Conservation (phyloP, 2,329 filamentous ascomycete species). For the Aspergillus unguis region DNA sequence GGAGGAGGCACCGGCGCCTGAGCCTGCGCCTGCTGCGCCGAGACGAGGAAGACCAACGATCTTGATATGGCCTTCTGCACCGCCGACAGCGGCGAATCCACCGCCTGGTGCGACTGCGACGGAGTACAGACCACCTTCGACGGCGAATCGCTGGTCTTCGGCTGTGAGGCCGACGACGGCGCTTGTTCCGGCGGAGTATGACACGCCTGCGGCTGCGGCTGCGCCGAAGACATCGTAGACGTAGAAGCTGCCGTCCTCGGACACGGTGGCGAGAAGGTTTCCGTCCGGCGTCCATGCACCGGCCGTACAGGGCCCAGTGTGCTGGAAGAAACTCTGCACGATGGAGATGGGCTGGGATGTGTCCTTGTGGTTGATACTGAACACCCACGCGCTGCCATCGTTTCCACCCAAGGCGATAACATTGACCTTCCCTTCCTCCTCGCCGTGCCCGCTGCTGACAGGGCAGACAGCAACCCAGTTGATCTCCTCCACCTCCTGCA, state of each 20-base stretch:
- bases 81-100: slow-evolving; percentile 77
- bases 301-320: slow-evolving; percentile 80
- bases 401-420: slow-evolving; percentile 81
- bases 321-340: slow-evolving; percentile 86
- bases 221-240: slow-evolving; percentile 90
- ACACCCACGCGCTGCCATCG: slow-evolving; percentile 94
- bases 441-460: slow-evolving; percentile 41
- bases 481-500: slow-evolving; percentile 89
- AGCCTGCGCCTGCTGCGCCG: slow-evolving; percentile 28
- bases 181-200: slow-evolving; percentile 54
- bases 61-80: slow-evolving; percentile 80
- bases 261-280: slow-evolving; percentile 78
- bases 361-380: slow-evolving; percentile 71
- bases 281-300: slow-evolving; percentile 90
- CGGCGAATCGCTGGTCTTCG: slow-evolving; percentile 82
- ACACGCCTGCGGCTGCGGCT: slow-evolving; percentile 63
- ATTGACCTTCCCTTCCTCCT: slow-evolving; percentile 61
- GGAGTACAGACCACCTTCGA: slow-evolving; percentile 88
- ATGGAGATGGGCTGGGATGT: slow-evolving; percentile 66
- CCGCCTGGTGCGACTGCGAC: slow-evolving; percentile 79
- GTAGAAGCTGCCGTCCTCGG: slow-evolving; percentile 82
- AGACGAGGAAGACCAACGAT: slow-evolving; percentile 77
- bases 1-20: slow-evolving; percentile 36
- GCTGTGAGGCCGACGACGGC: slow-evolving; percentile 73
- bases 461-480: slow-evolving; percentile 85